phyloP scores from a whole-genome alignment of 2,329 filamentous ascomycete genomes.

The Cladosporium austrohemisphaericum region DNA sequence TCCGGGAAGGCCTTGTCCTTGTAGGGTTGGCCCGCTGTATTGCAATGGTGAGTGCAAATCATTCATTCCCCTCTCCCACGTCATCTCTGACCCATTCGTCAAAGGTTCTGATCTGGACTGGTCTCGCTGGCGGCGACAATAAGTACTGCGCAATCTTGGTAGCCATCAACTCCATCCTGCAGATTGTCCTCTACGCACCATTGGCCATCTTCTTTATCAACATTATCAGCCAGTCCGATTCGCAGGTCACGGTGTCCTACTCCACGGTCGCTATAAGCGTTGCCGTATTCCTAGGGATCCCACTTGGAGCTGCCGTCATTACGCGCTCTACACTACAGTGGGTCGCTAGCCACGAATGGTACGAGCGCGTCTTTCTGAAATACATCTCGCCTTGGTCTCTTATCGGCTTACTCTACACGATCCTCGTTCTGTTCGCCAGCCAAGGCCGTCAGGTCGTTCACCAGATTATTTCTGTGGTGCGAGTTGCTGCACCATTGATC shows the following conservation, averaged over 20 bases:
- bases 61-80: neutral
- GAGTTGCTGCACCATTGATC: conserved; percentile 73
- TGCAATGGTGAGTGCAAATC: conserved; percentile 60
- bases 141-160: conserved; percentile 69
- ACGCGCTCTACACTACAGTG: conserved; percentile 62
- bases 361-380: conserved; percentile 63
- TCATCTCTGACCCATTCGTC: conserved; percentile 23
- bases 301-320: conserved; percentile 69
- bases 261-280: conserved; percentile 67
- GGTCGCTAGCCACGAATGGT: conserved; percentile 55
- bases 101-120: conserved; percentile 64
- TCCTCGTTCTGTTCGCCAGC: conserved; percentile 76
- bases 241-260: conserved; percentile 17
- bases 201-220: conserved; percentile 53
- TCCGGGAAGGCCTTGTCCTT: conserved; percentile 64
- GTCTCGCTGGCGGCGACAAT: conserved; percentile 66
- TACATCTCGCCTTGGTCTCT: conserved; percentile 69
- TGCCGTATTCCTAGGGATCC: conserved; percentile 76
- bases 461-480: conserved; percentile 75
- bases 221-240: conserved; percentile 47
- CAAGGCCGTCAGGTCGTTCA: conserved; percentile 74
- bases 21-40: conserved; percentile 81
- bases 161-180: conserved; percentile 44
- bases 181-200: conserved; percentile 46
- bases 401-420: conserved; percentile 79